phyloP scores from a whole-genome alignment of 371 early-diverging fungal species.

The Mucor circinelloides region DNA sequence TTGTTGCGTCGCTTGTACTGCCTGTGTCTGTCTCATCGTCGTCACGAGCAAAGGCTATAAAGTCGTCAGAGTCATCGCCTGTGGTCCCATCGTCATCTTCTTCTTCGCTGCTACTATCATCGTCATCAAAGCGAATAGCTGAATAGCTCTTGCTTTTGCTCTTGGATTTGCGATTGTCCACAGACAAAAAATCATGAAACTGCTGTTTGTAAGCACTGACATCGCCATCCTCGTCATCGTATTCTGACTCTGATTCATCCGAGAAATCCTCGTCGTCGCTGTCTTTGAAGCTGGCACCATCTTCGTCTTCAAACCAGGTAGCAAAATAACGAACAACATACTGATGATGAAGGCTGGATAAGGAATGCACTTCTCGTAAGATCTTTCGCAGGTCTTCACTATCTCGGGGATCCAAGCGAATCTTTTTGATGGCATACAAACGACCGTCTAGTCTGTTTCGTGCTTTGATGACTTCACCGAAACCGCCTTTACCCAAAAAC shows the following conservation, averaged over 20 bases:
- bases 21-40: slow-evolving; percentile 5
- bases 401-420: slow-evolving; percentile 73
- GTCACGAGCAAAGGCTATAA: slow-evolving; percentile 36
- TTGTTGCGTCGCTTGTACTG: slow-evolving; percentile 1
- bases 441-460: slow-evolving; percentile 84
- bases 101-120: slow-evolving; percentile 36
- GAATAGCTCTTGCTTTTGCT: slow-evolving; percentile 60
- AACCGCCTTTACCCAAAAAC: slow-evolving; percentile 91
- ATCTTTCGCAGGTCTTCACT: slow-evolving; percentile 81
- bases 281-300: slow-evolving; percentile 31
- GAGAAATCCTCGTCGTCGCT: slow-evolving; percentile 55
- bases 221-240: slow-evolving; percentile 51
- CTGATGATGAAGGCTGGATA: slow-evolving; percentile 89
- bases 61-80: slow-evolving; percentile 27
- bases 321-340: slow-evolving; percentile 93
- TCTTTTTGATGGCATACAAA: slow-evolving; percentile 91
- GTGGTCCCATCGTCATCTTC: slow-evolving; percentile 11
- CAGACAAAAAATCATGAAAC: slow-evolving; percentile 56
- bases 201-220: slow-evolving; percentile 55
- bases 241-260: slow-evolving; percentile 45
- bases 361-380: slow-evolving; percentile 88
- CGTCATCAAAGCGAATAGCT: slow-evolving; percentile 53
- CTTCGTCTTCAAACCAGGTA: slow-evolving; percentile 88
- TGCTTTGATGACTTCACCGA: slow-evolving; percentile 94
- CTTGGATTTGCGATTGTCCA: slow-evolving; percentile 37